Percentiles rank a stretch among this genome's conserved stretches.
These are phyloP conservation scores for Alisma plantagoaquatica DNA, from an alignment of 106 monocot genomes.

Conservation along the genomic window DNA sequence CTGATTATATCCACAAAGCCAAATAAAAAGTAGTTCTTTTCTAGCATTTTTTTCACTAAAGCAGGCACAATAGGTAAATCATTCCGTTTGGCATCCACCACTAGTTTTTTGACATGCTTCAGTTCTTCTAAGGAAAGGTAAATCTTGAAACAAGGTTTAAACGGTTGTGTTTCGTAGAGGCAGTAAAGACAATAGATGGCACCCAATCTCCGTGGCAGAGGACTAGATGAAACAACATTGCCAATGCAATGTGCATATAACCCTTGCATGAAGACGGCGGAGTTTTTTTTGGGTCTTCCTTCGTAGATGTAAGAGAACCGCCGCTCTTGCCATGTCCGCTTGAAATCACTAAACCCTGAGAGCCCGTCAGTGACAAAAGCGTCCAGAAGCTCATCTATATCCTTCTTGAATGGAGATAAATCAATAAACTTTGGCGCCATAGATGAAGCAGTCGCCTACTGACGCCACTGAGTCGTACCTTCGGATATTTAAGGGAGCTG, in stretches of 20 bases:
- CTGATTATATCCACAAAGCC: slow-evolving; percentile 52
- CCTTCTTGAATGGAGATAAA: slow-evolving; percentile 50
- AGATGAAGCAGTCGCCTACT: too few species aligned
- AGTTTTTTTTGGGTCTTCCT: slow-evolving; percentile 33
- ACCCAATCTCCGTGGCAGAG: slow-evolving; percentile 55
- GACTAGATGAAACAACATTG: slow-evolving; percentile 36
- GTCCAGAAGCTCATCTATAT: slow-evolving; percentile 63
- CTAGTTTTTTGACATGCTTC: slow-evolving; percentile 54
- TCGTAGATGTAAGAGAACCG: slow-evolving; percentile 75
- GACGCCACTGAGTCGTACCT: too few species aligned
- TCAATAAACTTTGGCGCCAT: slow-evolving; percentile 47
- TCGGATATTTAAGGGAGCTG: too few species aligned
- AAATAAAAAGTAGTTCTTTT: slow-evolving; percentile 58
- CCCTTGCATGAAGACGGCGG: slow-evolving; percentile 64
- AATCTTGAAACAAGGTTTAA: slow-evolving; percentile 76
- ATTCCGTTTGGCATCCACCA: slow-evolving; percentile 64
- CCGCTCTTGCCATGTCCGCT: slow-evolving; percentile 46
- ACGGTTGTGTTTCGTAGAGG: slow-evolving; percentile 80
- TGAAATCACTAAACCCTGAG: slow-evolving; percentile 43
- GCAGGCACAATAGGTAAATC: slow-evolving; percentile 36
- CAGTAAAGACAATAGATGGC: slow-evolving; percentile 96
- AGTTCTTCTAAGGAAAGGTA: slow-evolving; percentile 79
- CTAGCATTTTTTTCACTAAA: slow-evolving; percentile 79
- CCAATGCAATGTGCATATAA: slow-evolving; percentile 60
- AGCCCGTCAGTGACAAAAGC: slow-evolving; percentile 32